Evolutionary conservation across 495 filamentous ascomycete genomes (phyloP).

Genomic region (Parathielavia appendiculata): DNA sequence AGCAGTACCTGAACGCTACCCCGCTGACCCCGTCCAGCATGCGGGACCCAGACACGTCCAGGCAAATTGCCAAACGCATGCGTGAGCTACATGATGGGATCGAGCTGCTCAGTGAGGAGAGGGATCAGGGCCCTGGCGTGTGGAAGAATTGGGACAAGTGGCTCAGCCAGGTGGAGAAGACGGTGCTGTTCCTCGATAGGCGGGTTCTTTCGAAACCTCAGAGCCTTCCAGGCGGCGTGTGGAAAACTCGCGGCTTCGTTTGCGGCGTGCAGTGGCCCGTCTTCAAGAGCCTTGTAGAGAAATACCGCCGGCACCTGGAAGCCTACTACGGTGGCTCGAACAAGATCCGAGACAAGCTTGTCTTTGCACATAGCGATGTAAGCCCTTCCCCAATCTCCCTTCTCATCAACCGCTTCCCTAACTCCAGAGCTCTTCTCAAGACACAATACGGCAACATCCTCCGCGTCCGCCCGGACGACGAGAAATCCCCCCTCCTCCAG

Average conservation of each 20-base stretch:
- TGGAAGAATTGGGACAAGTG: constrained; percentile 96
- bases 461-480: constrained; percentile 72
- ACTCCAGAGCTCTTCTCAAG: constrained; percentile 37
- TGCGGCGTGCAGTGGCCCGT: constrained; percentile 79
- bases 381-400: constrained; percentile 30
- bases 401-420: constrained; percentile 7
- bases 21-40: constrained; percentile 74
- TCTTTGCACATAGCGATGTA: constrained; percentile 98
- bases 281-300: constrained; percentile 71
- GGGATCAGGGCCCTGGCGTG: constrained; percentile 70
- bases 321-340: constrained; percentile 62
- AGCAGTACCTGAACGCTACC: constrained; percentile 81
- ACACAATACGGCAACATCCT: constrained; percentile 99
- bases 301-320: constrained; percentile 69
- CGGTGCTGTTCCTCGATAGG: constrained; percentile 70
- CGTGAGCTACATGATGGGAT: constrained; percentile 92
- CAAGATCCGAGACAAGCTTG: constrained; percentile 65
- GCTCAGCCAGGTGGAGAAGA: constrained; percentile 71
- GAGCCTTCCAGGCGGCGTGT: constrained; percentile 40
- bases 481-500: constrained; percentile 77
- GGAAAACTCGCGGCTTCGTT: constrained; percentile 67
- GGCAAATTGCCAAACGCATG: constrained; percentile 97
- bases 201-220: constrained; percentile 43
- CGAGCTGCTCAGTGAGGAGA: constrained; percentile 73
- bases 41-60: constrained; percentile 73